Evolutionary conservation across 148 eudicot species (phyloP).

Genomic region (Chenopodium quinoa): DNA sequence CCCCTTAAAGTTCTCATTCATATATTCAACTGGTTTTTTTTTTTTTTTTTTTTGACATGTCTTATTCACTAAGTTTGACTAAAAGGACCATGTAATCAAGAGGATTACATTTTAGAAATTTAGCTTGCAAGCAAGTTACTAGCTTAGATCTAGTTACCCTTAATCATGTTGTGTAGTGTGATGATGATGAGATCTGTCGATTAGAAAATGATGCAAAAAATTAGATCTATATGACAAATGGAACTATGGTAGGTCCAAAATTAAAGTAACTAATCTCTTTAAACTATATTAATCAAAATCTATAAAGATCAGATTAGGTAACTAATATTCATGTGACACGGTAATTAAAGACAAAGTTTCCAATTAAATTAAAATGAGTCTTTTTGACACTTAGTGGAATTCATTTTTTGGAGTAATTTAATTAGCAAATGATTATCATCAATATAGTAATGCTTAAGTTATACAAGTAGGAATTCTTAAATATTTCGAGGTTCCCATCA

Average conservation of each 20-base stretch:
- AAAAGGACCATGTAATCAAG: background rate
- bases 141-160: background rate
- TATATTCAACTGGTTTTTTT: too few species aligned
- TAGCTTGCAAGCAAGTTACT: background rate
- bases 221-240: background rate
- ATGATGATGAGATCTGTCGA: background rate
- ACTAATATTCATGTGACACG: constrained; percentile 16
- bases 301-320: constrained; percentile 13
- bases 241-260: background rate
- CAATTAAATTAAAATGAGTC: background rate
- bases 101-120: background rate
- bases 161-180: background rate
- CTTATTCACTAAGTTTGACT: background rate
- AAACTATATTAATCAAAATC: background rate
- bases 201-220: background rate
- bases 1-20: too few species aligned
- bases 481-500: too few species aligned
- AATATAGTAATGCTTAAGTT: too few species aligned
- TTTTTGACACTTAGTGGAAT: constrained; percentile 7
- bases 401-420: background rate
- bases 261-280: background rate
- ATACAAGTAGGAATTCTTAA: too few species aligned
- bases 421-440: background rate
- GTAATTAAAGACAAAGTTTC: constrained; percentile 11
- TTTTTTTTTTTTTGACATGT: too few species aligned